These are phyloP conservation scores for Cucurbita pepo DNA, from an alignment of 306 rosid genomes.

Conservation along the genomic window DNA sequence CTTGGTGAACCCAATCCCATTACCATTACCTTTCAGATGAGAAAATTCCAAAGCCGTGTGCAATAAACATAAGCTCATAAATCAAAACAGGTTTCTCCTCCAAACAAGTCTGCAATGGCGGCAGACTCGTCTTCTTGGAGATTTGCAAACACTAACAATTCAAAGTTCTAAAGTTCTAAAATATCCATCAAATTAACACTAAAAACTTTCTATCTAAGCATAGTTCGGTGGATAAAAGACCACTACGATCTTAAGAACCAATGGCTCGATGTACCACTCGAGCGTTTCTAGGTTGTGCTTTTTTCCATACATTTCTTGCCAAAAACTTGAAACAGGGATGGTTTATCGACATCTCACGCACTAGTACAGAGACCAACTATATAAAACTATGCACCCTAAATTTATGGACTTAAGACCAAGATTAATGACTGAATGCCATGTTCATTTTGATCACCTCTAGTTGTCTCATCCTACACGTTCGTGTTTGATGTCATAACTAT, in stretches of 20 bases:
- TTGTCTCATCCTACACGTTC: slow-evolving; percentile 19
- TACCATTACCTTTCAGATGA: background rate
- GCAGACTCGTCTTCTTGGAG: background rate
- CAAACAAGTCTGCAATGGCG: background rate
- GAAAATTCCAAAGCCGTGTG: background rate
- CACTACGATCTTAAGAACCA: background rate
- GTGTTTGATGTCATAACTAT: slow-evolving; percentile 52
- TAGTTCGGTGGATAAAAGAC: too few relatives aligned
- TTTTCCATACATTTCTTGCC: background rate
- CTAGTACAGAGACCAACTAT: background rate
- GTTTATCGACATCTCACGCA: background rate
- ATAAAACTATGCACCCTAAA: background rate
- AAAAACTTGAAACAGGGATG: background rate
- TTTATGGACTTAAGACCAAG: background rate
- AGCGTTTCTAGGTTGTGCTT: background rate
- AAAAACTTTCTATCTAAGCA: too few relatives aligned
- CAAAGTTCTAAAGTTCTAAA: background rate
- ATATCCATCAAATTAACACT: too few relatives aligned
- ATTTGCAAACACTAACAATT: background rate
- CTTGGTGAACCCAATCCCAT: background rate
- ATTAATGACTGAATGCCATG: slow-evolving; percentile 26
- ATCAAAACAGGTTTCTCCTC: background rate
- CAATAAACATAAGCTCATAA: background rate
- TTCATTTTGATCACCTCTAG: slow-evolving; percentile 16
- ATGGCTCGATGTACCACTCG: too few relatives aligned